Evolutionary conservation across 164 flowering plant genomes (phyloP).

Genomic region (Nelumbo lutea): DNA sequence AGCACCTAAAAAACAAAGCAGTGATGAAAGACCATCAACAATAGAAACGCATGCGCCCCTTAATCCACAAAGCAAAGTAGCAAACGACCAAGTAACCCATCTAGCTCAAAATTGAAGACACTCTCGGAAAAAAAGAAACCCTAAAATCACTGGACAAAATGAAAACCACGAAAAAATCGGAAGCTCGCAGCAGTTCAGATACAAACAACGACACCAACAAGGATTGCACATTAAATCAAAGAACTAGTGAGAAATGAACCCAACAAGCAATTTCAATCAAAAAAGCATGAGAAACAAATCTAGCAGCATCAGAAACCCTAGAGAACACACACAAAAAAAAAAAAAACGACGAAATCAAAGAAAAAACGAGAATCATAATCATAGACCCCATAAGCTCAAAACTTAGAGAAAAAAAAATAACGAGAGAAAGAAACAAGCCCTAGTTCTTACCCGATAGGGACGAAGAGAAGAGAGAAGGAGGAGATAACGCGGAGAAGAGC

Average conservation of each 20-base stretch:
- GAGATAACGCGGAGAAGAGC: neutral
- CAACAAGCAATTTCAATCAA: neutral
- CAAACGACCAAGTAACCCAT: neutral
- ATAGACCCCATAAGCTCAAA: neutral
- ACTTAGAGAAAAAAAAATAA: neutral
- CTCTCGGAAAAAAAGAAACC: neutral
- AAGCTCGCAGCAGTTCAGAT: neutral
- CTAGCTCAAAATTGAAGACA: too few relatives aligned
- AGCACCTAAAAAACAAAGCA: neutral
- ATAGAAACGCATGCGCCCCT: neutral
- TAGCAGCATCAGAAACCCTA: neutral
- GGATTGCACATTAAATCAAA: neutral
- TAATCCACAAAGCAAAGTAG: neutral
- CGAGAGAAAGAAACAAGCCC: neutral
- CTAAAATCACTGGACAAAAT: too few relatives aligned
- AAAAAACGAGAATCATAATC: neutral
- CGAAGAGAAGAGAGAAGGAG: neutral
- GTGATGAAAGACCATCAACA: neutral
- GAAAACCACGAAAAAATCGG: neutral
- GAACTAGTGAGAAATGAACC: neutral
- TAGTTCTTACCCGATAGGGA: neutral
- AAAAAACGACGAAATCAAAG: neutral
- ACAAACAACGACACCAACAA: neutral
- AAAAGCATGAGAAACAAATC: neutral
- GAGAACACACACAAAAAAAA: too few relatives aligned